Evolutionary conservation across 1,139 yeast species (phyloP), one percentile per base, ranked within the genome.

Genomic region (Debaryomyces sp.): DNA sequence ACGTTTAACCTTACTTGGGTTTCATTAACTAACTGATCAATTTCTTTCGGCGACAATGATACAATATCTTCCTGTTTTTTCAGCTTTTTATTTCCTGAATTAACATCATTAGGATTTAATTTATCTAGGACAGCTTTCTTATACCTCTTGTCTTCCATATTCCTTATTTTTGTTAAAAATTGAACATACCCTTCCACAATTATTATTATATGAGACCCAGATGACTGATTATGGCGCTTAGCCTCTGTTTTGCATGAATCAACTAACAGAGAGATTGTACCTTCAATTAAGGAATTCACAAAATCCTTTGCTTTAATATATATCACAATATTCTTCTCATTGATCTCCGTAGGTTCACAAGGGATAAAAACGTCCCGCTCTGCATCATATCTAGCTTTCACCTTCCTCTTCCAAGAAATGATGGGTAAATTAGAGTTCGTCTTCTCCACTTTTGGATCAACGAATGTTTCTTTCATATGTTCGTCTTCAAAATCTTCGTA

Each of bases 321-420:
- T 2, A 84, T 52, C 1, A 80, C 73, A 9, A 71, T 53, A 2
- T 70, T 67, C 18, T 66, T 65, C 57, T 85, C 89, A 4, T 68
- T 66, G 1, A 71, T 52, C 4, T 73, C 62, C 29, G 61, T 66
- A 0, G 74, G 64, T 0, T 62, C 67, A 46, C 80, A 70, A 0
- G 92, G 91, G 7, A 80, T 71, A 53, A 82, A 86, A 0, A 77
- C 58, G 53, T 82, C 87, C 40, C 69, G 67, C 2, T 57, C 61
- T 15, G 66, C 55, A 55, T 79, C 78, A 58, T 81, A 84, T 1
- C 62, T 57, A 1, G 85, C 72, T 24, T 53, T 63, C 4, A 69
- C 62, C 23, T 60, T 57, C 8, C 81, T 57, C 47, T 62, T 66
- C 79, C 80, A 76, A 39, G 54, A 55, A 6, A 75, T 64, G 8